Evolutionary conservation across 2,329 filamentous ascomycete genomes (phyloP).

Genomic region (Ascochyta pisi): DNA sequence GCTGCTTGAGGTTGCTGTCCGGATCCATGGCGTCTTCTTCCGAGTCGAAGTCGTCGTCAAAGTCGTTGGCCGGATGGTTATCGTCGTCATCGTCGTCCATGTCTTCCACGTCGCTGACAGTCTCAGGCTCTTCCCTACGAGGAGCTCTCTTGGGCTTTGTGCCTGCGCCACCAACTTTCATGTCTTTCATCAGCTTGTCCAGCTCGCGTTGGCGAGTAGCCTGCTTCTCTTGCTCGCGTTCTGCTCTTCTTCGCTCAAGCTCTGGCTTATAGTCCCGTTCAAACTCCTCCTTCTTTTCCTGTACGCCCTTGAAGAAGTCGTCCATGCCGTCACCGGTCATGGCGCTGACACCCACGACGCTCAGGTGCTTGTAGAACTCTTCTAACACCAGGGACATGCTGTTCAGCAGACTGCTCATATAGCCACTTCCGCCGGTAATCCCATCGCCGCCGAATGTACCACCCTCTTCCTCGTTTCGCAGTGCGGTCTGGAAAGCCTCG

Average conservation of each 20-base stretch:
- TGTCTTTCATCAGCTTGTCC: slow-evolving; percentile 92
- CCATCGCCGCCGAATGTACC: slow-evolving; percentile 80
- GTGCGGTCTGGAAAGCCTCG: slow-evolving; percentile 88
- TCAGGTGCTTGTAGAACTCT: slow-evolving; percentile 95
- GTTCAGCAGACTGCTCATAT: slow-evolving; percentile 95
- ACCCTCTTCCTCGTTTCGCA: slow-evolving; percentile 78
- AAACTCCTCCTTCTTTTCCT: slow-evolving; percentile 88
- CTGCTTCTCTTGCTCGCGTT: slow-evolving; percentile 78
- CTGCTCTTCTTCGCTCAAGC: slow-evolving; percentile 76
- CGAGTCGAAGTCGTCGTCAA: slow-evolving; percentile 59
- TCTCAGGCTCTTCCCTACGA: slow-evolving; percentile 56
- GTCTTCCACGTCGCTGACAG: slow-evolving; percentile 60
- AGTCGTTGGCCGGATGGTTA: slow-evolving; percentile 44
- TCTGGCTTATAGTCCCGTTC: slow-evolving; percentile 90
- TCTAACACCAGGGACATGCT: slow-evolving; percentile 98
- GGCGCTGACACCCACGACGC: slow-evolving; percentile 89
- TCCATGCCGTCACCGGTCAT: slow-evolving; percentile 92
- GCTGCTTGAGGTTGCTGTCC: slow-evolving; percentile 70
- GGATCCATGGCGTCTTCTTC: slow-evolving; percentile 65
- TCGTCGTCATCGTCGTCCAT: slow-evolving; percentile 57
- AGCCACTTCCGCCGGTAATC: slow-evolving; percentile 76
- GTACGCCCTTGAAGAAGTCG: slow-evolving; percentile 90
- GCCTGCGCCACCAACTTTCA: slow-evolving; percentile 63
- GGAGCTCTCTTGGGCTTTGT: slow-evolving; percentile 46
- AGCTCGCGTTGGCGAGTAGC: slow-evolving; percentile 79